Evolutionary conservation across 805 yeast genomes (phyloP), one percentile per base, ranked within the genome.

Genomic region (Metschnikowia kofuensis): DNA sequence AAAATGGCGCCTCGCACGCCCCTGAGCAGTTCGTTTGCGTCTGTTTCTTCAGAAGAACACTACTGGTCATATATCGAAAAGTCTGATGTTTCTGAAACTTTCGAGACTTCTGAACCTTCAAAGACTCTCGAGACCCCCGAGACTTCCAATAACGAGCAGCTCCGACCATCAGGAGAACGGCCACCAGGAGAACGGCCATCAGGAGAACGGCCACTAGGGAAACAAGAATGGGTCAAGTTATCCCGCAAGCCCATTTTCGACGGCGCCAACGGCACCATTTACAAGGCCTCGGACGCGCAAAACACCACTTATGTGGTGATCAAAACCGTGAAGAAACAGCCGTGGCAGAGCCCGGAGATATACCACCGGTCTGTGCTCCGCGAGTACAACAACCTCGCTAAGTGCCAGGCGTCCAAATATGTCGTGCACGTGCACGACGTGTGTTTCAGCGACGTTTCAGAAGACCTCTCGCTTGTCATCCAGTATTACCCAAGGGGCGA

Each of bases 401-500:
- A 48, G 31, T 63, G 74, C 43, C 35, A 48, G 50, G 51, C 56
- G 51, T 49, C 68, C 44, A 66, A 61, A 29, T 60, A 69, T 42
- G 58, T 72, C 5, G 64, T 67, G 9, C 54, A 56, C 9, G 61
- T 68, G 2, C 40, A 60, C 13, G 71, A 66, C 44, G 31, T 72
- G 14, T 60, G 63, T 2, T 44, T 47, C 28, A 58, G 62, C 8
- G 45, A 43, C 34, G 50, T 50, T 15, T 35, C 54, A 2, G 58
- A 47, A n/a, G 60, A 55, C 42, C 57, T 69, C 31, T 69, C 76
- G 11, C 53, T 79, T 5, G 60, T 78, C 10, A 48, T 72, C 27
- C 77, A 77, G 12, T 77, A 60, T 57, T 77, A 70, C 59, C 60
- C 66, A 27, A 56, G 72, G 52, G 82, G 83, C 2, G 85, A 80